A percentile compares a stretch with the other conserved stretches of the same genome.
These are phyloP conservation scores for Cordyceps fumosorosea DNA, from an alignment of 2,329 filamentous ascomycete species.

Conservation along the genomic window DNA sequence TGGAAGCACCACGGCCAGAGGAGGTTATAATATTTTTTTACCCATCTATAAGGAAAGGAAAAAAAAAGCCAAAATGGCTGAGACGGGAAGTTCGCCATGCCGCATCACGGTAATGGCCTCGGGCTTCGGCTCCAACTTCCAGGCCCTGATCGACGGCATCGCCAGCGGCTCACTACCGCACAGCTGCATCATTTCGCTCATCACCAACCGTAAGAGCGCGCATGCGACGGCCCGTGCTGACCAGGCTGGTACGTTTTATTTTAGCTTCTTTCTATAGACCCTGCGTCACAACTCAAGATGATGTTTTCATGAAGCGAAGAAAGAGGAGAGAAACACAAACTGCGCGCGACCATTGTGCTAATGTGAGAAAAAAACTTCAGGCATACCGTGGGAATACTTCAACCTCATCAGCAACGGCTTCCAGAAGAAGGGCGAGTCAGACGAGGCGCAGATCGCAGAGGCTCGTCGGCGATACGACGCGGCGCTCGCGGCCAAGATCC, in stretches of 20 bases:
- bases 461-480: slow-evolving; percentile 67
- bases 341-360: too few relatives aligned
- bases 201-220: slow-evolving; percentile 43
- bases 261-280: neutral
- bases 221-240: slow-evolving; percentile 36
- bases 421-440: slow-evolving; percentile 49
- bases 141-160: slow-evolving; percentile 57
- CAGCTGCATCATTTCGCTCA: slow-evolving; percentile 39
- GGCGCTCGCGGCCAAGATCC: slow-evolving; percentile 62
- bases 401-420: slow-evolving; percentile 71
- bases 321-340: neutral
- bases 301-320: neutral
- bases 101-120: slow-evolving; percentile 64
- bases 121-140: slow-evolving; percentile 70
- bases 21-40: too few relatives aligned
- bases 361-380: slow-evolving; percentile 14
- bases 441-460: slow-evolving; percentile 45
- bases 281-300: too few relatives aligned
- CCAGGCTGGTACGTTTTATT: slow-evolving; percentile 32
- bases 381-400: slow-evolving; percentile 72
- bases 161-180: slow-evolving; percentile 32
- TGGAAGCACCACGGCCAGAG: too few relatives aligned
- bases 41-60: neutral
- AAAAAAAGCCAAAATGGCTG: slow-evolving; percentile 3
- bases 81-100: slow-evolving; percentile 22